Evolutionary conservation across 1,284 basidiomycete genomes (phyloP), one percentile per base, ranked within the genome.

Genomic region (Anthracocystis setariae): DNA sequence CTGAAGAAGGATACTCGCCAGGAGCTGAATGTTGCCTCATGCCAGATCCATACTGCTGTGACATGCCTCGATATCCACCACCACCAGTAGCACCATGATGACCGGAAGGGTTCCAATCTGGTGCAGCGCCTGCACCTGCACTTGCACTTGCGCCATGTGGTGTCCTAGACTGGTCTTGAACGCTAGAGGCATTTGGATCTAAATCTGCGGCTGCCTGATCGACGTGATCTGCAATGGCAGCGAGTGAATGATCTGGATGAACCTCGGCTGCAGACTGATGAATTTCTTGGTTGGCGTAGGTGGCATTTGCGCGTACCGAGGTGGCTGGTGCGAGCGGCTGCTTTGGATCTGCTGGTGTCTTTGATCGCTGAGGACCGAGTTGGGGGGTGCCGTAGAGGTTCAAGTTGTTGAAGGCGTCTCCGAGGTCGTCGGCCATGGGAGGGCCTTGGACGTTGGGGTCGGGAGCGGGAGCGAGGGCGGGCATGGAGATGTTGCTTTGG

Each of bases 401-500:
- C 66, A 78, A 73, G 32, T 65, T 73, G 46, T 70, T 73, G 38
- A 78, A 78, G 17, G 46, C 45, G 23, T 64, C 56, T 32, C 73
- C 76, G n/a, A 77, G 38, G 21, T 78, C 76, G 38, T 78, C 76
- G 12, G 76, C 76, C 21, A 77, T 55, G 8, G 76, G 76, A 17
- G 76, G 74, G 1, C 65, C 74, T 21, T 56, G 46, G 2, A 46
- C 53, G 3, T 39, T 46, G 18, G 66, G 35, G 38, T 62, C 60
- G 15, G 60, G 59, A 10, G 74, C 60, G 15, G 60, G 59, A 10
- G 74, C 67, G 8, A 78, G 57, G 2, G 69, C 63, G n/a, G 76
- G 74, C 62, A 76, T 76, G 12, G 76, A 78, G 47, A 73, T 70
- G 69, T 78, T 78, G 46, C 73, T 69, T 58, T 78, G 76, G 23